Evolutionary conservation across 1,284 basidiomycete species (phyloP).

Genomic region (Rhodotorula sp.): DNA sequence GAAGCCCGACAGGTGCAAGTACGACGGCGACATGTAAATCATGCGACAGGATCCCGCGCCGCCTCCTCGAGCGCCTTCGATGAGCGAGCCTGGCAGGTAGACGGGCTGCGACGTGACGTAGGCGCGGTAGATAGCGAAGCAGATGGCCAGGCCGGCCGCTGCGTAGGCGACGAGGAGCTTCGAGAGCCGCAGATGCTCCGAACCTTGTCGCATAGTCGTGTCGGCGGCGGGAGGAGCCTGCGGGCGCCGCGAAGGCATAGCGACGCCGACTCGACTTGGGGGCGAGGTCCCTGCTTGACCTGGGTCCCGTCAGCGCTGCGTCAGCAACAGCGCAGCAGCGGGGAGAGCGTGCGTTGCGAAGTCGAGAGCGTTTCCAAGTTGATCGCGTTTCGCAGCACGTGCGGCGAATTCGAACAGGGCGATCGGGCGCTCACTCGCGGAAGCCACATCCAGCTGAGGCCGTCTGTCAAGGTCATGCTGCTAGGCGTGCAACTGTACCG

Average conservation of each 20-base stretch:
- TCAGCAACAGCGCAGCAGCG: too few species aligned
- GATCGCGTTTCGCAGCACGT: too few species aligned
- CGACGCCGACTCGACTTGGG: too few species aligned
- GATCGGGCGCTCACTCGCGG: background rate
- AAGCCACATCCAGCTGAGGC: too few species aligned
- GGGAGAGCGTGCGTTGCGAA: too few species aligned
- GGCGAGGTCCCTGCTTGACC: background rate
- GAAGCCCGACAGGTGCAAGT: constrained; percentile 60
- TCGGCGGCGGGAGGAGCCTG: background rate
- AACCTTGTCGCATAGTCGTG: background rate
- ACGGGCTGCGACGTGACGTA: constrained; percentile 15
- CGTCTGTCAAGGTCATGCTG: background rate
- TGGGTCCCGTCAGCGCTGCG: too few species aligned
- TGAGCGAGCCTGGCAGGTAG: constrained; percentile 32
- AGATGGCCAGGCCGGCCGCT: background rate
- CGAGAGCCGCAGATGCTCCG: constrained; percentile 10
- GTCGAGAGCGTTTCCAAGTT: too few species aligned
- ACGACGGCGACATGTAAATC: constrained; percentile 96
- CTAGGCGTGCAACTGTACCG: constrained; percentile 16
- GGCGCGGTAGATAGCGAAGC: constrained; percentile 8
- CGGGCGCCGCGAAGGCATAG: background rate
- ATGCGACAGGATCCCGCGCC: constrained; percentile 68
- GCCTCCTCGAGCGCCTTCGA: constrained; percentile 28
- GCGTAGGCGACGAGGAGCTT: constrained; percentile 1
- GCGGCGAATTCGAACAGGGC: background rate